Conservation (phyloP, 805 yeast species). For the Candida tammaniensis region DNA sequence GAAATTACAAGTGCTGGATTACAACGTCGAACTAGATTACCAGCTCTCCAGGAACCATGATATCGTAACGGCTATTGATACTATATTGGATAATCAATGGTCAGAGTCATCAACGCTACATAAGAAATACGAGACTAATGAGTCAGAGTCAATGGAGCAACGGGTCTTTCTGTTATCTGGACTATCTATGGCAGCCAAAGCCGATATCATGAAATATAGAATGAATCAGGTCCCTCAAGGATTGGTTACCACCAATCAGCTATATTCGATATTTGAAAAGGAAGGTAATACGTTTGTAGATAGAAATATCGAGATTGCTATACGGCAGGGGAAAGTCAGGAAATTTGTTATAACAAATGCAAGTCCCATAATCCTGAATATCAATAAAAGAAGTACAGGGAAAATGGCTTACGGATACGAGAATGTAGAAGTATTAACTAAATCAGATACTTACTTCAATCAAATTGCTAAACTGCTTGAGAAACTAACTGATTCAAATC, state of each 20-base stretch:
- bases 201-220: slow-evolving; percentile 36
- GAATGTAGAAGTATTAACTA: slow-evolving; percentile 36
- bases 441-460: slow-evolving; percentile 20
- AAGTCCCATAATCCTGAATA: slow-evolving; percentile 43
- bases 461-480: slow-evolving; percentile 16
- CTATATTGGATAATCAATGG: slow-evolving; percentile 36
- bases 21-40: slow-evolving; percentile 40
- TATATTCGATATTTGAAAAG: slow-evolving; percentile 46
- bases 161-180: slow-evolving; percentile 34
- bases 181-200: slow-evolving; percentile 30
- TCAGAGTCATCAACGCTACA: slow-evolving; percentile 31
- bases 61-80: slow-evolving; percentile 29
- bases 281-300: slow-evolving; percentile 52
- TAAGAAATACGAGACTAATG: slow-evolving; percentile 18
- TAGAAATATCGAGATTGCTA: slow-evolving; percentile 35
- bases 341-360: slow-evolving; percentile 43
- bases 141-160: slow-evolving; percentile 20
- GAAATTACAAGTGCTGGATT: slow-evolving; percentile 18
- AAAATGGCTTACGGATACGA: slow-evolving; percentile 43
- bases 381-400: slow-evolving; percentile 28
- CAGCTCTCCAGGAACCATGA: slow-evolving; percentile 30
- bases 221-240: slow-evolving; percentile 34
- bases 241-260: slow-evolving; percentile 42
- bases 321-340: slow-evolving; percentile 34
- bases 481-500: slow-evolving; percentile 8